A percentile compares a stretch with the other conserved stretches of the same genome.
Evolutionary conservation across 148 eudicot genomes (phyloP).

Genomic region (Chenopodium berlandieri): DNA sequence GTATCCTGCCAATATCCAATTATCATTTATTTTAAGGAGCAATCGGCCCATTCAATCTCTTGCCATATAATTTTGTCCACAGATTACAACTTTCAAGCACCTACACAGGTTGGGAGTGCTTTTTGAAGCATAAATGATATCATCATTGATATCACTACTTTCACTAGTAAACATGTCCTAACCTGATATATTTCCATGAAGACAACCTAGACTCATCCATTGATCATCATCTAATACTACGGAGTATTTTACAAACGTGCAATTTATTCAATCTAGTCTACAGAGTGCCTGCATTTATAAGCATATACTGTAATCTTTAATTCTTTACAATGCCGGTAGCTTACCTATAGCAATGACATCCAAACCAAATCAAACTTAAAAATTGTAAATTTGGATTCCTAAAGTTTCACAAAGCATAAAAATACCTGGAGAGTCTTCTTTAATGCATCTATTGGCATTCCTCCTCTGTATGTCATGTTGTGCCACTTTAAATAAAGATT

Average conservation of each 20-base stretch:
- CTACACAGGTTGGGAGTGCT: too few relatives aligned
- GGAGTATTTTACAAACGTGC: neutral
- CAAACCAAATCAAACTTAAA: slow-evolving; percentile 1
- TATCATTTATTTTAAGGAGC: too few relatives aligned
- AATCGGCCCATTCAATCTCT: too few relatives aligned
- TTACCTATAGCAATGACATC: neutral
- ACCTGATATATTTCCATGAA: too few relatives aligned
- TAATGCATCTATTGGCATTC: slow-evolving; percentile 26
- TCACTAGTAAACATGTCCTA: too few relatives aligned
- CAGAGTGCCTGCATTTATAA: neutral
- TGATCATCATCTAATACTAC: neutral
- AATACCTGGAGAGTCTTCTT: slow-evolving; percentile 51
- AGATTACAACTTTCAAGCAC: too few relatives aligned
- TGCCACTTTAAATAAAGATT: slow-evolving; percentile 43
- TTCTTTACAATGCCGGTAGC: neutral
- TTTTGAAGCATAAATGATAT: too few relatives aligned
- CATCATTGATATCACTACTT: too few relatives aligned
- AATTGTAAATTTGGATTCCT: neutral
- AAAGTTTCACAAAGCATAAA: too few relatives aligned
- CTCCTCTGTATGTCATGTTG: slow-evolving; percentile 60
- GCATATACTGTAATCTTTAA: neutral
- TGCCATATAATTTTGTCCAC: too few relatives aligned
- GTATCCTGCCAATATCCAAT: too few relatives aligned
- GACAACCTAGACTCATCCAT: too few relatives aligned
- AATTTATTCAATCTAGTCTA: slow-evolving; percentile 1